phyloP scores from a whole-genome alignment of 164 flowering plant species.

The Pachysandra terminalis region DNA sequence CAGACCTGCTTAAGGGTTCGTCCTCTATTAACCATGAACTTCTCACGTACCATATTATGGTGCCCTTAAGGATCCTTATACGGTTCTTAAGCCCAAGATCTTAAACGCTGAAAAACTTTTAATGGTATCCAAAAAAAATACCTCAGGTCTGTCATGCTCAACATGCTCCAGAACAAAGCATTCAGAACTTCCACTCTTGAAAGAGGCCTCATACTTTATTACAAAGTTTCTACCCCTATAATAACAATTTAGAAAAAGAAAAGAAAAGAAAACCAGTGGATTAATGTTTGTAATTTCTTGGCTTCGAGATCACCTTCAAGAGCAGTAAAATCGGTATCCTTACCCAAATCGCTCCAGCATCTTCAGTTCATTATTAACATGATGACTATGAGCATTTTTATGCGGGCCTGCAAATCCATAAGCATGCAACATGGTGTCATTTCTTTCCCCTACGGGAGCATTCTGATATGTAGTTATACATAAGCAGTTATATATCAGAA shows the following conservation, averaged over 20 bases:
- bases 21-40: too few relatives aligned
- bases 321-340: conserved; percentile 7
- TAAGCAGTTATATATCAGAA: too few relatives aligned
- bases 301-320: neutral
- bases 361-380: conserved; percentile 61
- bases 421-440: neutral
- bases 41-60: too few relatives aligned
- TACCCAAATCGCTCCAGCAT: conserved; percentile 93
- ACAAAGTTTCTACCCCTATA: conserved; percentile 78
- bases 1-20: too few relatives aligned
- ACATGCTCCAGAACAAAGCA: conserved; percentile 87
- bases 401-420: conserved; percentile 63
- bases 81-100: too few relatives aligned
- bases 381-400: conserved; percentile 57
- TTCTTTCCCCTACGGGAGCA: too few relatives aligned
- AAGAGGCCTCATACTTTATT: conserved; percentile 71
- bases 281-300: neutral
- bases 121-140: conserved; percentile 18
- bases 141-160: conserved; percentile 97
- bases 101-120: too few relatives aligned
- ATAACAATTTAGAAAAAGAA: neutral
- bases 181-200: conserved; percentile 56
- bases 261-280: neutral
- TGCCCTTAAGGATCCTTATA: too few relatives aligned
- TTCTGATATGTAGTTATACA: too few relatives aligned